These are phyloP conservation scores for Schoenoplectus tabernaemontani DNA, from an alignment of 202 grass and related monocot genomes.

Conservation along the genomic window DNA sequence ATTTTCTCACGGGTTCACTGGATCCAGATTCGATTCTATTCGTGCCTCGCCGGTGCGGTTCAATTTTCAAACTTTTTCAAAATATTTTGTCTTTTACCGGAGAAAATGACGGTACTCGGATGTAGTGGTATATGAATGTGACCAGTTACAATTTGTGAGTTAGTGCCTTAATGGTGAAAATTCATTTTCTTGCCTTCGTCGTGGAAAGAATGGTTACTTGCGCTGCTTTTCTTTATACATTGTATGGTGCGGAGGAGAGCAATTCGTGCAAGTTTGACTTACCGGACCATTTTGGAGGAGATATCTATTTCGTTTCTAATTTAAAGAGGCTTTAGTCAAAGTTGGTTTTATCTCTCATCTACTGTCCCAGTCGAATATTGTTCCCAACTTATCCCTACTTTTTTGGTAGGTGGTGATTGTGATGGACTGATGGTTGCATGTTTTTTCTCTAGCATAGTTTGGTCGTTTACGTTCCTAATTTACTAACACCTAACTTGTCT, in stretches of 20 bases:
- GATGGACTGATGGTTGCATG: background rate
- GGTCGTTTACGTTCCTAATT: background rate
- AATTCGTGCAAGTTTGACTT: conserved; percentile 3
- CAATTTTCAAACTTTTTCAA: background rate
- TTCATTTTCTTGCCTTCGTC: too few species aligned
- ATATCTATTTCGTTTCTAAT: background rate
- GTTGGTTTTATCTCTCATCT: background rate
- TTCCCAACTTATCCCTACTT: background rate
- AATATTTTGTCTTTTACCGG: background rate
- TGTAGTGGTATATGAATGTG: too few species aligned
- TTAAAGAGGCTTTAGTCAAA: background rate
- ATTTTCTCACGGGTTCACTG: conserved; percentile 71
- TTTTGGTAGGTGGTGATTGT: background rate
- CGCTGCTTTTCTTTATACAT: background rate
- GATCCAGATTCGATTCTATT: conserved; percentile 50
- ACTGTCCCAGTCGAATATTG: background rate
- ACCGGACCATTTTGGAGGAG: background rate
- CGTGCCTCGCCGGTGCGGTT: conserved; percentile 45
- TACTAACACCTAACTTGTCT: background rate
- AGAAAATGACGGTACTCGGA: too few species aligned
- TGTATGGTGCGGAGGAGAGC: background rate
- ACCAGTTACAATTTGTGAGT: too few species aligned
- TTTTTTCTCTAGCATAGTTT: background rate
- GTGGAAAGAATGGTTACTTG: too few species aligned
- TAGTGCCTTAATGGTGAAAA: too few species aligned